A percentile compares a stretch with the other conserved stretches of the same genome.
These are phyloP conservation scores for Luvunga scandens DNA, from an alignment of 345 rosid genomes.

Conservation along the genomic window DNA sequence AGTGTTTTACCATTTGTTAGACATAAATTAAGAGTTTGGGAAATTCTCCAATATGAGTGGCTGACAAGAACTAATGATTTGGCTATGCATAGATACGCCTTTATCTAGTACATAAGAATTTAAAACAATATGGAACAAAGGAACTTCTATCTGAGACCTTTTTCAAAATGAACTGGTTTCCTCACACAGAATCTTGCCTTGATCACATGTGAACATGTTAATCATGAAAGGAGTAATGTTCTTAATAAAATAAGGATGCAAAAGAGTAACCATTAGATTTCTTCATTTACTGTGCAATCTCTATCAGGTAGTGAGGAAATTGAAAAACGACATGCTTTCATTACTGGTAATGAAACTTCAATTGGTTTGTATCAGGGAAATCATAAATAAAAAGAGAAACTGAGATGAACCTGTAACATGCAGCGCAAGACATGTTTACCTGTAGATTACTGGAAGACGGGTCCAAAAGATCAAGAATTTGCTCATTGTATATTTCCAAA, in stretches of 20 bases:
- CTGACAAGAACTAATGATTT: not conserved
- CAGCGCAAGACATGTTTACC: constrained; percentile 35
- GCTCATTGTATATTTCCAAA: constrained; percentile 96
- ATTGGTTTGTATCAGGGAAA: not conserved
- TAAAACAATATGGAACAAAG: not conserved
- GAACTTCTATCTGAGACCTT: not conserved
- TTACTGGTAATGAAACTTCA: not conserved
- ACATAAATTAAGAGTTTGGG: not conserved
- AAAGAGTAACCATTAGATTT: not conserved
- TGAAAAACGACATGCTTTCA: not conserved
- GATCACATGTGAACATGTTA: not conserved
- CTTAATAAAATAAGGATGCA: not conserved
- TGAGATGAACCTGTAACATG: not conserved
- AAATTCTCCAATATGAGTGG: not conserved
- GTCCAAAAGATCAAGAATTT: constrained; percentile 93
- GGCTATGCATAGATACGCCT: not conserved
- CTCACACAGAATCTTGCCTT: not conserved
- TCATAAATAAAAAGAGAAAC: not conserved
- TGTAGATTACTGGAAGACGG: constrained; percentile 82
- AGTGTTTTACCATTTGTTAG: not conserved
- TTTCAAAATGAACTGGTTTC: not conserved
- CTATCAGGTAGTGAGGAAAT: not conserved
- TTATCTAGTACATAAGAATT: not conserved
- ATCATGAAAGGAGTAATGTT: not conserved
- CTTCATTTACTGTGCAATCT: not conserved